Evolutionary conservation across 139 green algal genomes (phyloP).

Genomic region (Coelastrella sp.): DNA sequence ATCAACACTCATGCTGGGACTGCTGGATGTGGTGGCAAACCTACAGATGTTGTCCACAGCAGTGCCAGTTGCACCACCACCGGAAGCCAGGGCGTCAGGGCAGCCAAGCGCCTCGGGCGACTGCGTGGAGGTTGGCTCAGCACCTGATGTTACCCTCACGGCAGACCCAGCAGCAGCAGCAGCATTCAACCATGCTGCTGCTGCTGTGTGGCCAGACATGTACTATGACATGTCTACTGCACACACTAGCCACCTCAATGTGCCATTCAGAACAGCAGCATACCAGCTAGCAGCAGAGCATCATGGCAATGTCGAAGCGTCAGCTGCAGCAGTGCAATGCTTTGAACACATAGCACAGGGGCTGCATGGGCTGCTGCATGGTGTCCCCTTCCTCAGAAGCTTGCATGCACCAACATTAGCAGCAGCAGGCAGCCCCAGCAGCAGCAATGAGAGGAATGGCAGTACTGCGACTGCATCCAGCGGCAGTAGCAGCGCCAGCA

Average conservation of each 20-base stretch:
- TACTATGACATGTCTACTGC: constrained; percentile 50
- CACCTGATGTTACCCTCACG: not conserved
- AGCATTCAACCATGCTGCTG: constrained; percentile 30
- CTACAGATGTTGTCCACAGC: constrained; percentile 1
- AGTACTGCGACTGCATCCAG: no score
- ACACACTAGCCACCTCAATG: constrained; percentile 44
- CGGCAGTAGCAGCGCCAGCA: no score
- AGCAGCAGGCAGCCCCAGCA: not conserved
- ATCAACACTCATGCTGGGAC: not conserved
- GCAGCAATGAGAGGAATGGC: not conserved
- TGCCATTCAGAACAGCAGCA: constrained; percentile 32
- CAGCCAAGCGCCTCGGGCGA: not conserved
- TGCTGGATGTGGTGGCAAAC: constrained; percentile 33
- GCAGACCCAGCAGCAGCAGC: not conserved
- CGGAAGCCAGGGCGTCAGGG: not conserved
- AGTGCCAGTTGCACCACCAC: not conserved
- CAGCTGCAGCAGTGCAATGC: not conserved
- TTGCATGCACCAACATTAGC: not conserved
- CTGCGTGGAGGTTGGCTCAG: not conserved
- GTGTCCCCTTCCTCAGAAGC: constrained; percentile 43
- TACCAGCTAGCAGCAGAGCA: not conserved
- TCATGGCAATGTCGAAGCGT: not conserved
- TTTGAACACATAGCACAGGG: not conserved
- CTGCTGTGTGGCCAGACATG: constrained; percentile 15
- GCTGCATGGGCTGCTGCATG: constrained; percentile 1